Percentiles rank a stretch among this genome's conserved stretches.
phyloP scores from a whole-genome alignment of 2,329 filamentous ascomycete species.

The Metarhizium album region DNA sequence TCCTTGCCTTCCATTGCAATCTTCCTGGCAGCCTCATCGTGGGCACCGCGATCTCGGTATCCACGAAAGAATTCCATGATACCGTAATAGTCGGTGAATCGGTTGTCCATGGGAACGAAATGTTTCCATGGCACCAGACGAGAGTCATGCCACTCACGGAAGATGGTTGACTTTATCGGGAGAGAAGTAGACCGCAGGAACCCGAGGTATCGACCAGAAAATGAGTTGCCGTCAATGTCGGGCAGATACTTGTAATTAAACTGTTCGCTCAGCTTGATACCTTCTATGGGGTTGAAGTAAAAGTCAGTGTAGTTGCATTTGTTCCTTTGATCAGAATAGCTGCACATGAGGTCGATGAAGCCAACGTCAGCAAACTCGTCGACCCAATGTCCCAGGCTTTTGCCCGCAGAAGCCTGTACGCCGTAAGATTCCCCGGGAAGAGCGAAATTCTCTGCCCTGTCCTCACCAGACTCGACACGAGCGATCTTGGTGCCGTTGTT shows the following conservation, averaged over 20 bases:
- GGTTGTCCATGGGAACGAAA: constrained; percentile 70
- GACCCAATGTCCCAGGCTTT: constrained; percentile 39
- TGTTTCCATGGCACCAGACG: constrained; percentile 68
- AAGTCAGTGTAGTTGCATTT: constrained; percentile 38
- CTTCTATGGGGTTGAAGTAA: constrained; percentile 29
- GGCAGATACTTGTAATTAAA: constrained; percentile 58
- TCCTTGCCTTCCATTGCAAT: constrained; percentile 55
- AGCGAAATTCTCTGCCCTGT: constrained; percentile 40
- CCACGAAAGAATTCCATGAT: constrained; percentile 67
- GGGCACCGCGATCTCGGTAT: constrained; percentile 32
- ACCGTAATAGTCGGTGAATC: constrained; percentile 60
- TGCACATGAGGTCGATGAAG: constrained; percentile 45
- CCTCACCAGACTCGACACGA: constrained; percentile 32
- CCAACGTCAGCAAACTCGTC: constrained; percentile 36
- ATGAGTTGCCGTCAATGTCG: constrained; percentile 67
- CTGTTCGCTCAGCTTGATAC: constrained; percentile 38
- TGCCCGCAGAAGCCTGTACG: constrained; percentile 33
- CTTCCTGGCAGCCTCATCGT: constrained; percentile 48
- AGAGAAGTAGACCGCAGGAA: constrained; percentile 61
- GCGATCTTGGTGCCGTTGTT: constrained; percentile 52
- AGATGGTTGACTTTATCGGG: constrained; percentile 69
- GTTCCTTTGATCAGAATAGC: constrained; percentile 21
- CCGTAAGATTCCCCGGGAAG: constrained; percentile 37
- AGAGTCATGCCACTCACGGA: constrained; percentile 70
- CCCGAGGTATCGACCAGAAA: constrained; percentile 56